These are phyloP conservation scores for Fusarium sp. DNA, from an alignment of 2,329 filamentous ascomycete species.

Conservation along the genomic window DNA sequence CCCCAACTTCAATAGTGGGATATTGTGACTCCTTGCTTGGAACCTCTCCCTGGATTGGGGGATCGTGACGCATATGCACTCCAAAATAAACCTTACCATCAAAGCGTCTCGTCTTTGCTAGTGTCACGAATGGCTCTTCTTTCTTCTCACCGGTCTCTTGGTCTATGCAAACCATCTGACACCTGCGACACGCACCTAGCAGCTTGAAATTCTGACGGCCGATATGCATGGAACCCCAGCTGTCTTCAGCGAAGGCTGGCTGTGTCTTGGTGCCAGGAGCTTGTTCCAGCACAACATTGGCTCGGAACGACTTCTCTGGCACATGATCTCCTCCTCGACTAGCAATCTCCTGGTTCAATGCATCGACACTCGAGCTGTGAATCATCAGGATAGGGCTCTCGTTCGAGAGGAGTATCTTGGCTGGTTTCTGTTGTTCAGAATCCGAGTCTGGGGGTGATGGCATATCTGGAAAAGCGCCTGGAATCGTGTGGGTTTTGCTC, in stretches of 20 bases:
- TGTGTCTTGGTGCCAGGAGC: conserved; percentile 60
- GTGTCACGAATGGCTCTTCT: conserved; percentile 88
- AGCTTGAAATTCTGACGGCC: conserved; percentile 76
- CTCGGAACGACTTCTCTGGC: conserved; percentile 83
- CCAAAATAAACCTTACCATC: conserved; percentile 93
- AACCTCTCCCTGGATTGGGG: neutral
- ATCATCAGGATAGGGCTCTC: conserved; percentile 94
- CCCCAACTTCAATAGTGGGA: conserved; percentile 66
- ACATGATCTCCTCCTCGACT: conserved; percentile 74
- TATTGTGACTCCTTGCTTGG: conserved; percentile 41
- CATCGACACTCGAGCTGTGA: conserved; percentile 83
- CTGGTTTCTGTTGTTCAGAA: conserved; percentile 57
- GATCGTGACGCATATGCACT: conserved; percentile 77
- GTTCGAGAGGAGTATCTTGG: conserved; percentile 85
- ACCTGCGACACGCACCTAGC: conserved; percentile 87
- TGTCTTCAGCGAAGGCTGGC: conserved; percentile 82
- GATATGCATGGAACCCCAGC: conserved; percentile 79
- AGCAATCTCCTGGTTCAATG: conserved; percentile 81
- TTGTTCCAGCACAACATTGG: conserved; percentile 81
- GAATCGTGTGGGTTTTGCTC: conserved; percentile 54
- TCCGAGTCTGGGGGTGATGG: conserved; percentile 73
- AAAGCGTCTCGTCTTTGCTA: conserved; percentile 88
- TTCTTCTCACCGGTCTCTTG: conserved; percentile 83
- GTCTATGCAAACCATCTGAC: conserved; percentile 97
- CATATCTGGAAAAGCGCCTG: conserved; percentile 68